Conservation (phyloP, 2,329 filamentous ascomycete genomes). For the Achaetomium macrosporum region DNA sequence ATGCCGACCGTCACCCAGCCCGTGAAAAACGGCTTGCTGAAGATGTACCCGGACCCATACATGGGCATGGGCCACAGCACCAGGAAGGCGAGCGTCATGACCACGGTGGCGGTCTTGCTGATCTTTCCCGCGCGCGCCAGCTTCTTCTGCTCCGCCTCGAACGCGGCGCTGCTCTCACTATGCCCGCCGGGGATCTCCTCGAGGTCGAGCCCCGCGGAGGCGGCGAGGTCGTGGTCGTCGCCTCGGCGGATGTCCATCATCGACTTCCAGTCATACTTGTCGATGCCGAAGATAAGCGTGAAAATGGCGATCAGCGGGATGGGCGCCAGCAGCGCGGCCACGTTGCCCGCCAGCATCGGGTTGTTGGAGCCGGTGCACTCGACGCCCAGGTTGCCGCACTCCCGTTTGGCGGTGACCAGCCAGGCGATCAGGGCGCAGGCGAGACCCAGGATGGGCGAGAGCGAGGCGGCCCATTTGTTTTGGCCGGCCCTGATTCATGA, state of each 20-base stretch:
- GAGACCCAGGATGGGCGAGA: constrained; percentile 65
- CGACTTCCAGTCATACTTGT: constrained; percentile 79
- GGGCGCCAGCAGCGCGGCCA: constrained; percentile 73
- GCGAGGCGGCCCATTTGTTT: constrained; percentile 66
- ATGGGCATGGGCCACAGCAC: constrained; percentile 90
- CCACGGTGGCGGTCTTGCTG: constrained; percentile 29
- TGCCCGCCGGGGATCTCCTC: constrained; percentile 52
- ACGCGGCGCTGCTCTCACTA: constrained; percentile 31
- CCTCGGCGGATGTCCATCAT: constrained; percentile 75
- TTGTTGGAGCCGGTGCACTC: constrained; percentile 75
- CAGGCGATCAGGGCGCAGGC: constrained; percentile 65
- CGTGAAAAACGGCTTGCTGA: constrained; percentile 75
- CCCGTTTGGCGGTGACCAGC: constrained; percentile 67
- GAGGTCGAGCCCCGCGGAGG: constrained; percentile 57
- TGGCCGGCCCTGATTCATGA: constrained; percentile 52
- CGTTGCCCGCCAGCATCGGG: constrained; percentile 84
- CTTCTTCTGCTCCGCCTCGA: constrained; percentile 37
- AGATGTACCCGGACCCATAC: constrained; percentile 78
- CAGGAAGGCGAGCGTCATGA: constrained; percentile 59
- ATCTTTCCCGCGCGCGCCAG: constrained; percentile 30
- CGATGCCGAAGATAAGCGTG: constrained; percentile 61
- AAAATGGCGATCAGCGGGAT: constrained; percentile 68
- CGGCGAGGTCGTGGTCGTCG: constrained; percentile 69
- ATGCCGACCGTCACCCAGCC: constrained; percentile 74
- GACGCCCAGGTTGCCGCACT: constrained; percentile 65